A percentile compares a stretch with the other conserved stretches of the same genome.
Conservation (phyloP, 2,329 filamentous ascomycete species). For the Fusarium sp. region DNA sequence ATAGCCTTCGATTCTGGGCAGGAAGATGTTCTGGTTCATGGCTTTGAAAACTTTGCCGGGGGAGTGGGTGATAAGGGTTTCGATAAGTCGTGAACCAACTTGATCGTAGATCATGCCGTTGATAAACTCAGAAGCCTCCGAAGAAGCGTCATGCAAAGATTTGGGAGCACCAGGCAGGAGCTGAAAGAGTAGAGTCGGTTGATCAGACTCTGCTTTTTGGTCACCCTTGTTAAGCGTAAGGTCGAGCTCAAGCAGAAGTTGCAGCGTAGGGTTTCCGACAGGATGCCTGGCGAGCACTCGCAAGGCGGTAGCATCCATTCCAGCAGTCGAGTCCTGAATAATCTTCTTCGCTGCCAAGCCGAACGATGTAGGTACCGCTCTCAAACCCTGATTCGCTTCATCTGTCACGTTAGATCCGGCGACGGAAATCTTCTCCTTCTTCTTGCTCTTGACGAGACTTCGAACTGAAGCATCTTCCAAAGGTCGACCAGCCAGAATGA, state of each 20-base stretch:
- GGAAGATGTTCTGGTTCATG: constrained; percentile 83
- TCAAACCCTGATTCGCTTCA: constrained; percentile 56
- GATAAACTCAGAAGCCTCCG: constrained; percentile 80
- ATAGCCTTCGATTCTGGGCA: constrained; percentile 80
- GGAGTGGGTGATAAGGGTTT: constrained; percentile 82
- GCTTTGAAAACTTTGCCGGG: constrained; percentile 93
- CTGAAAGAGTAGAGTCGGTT: constrained; percentile 73
- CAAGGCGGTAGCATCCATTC: constrained; percentile 82
- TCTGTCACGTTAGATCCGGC: constrained; percentile 63
- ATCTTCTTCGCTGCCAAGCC: constrained; percentile 81
- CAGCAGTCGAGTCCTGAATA: constrained; percentile 78
- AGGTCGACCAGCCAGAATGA: constrained; percentile 86
- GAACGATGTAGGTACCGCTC: constrained; percentile 83
- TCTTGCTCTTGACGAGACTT: constrained; percentile 87
- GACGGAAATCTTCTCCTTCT: constrained; percentile 84
- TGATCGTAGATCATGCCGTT: constrained; percentile 89
- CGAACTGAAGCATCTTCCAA: constrained; percentile 76
- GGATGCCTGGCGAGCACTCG: constrained; percentile 88
- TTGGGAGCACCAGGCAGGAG: constrained; percentile 81
- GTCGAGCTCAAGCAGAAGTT: constrained; percentile 88
- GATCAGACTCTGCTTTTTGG: constrained; percentile 48
- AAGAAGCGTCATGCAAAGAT: constrained; percentile 76
- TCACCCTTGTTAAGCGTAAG: constrained; percentile 75
- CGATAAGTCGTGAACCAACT: constrained; percentile 88
- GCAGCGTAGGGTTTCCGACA: constrained; percentile 91